Base-by-base conservation (phyloP, 2,329 filamentous ascomycete genomes). In the Curvularia sp. region DNA sequence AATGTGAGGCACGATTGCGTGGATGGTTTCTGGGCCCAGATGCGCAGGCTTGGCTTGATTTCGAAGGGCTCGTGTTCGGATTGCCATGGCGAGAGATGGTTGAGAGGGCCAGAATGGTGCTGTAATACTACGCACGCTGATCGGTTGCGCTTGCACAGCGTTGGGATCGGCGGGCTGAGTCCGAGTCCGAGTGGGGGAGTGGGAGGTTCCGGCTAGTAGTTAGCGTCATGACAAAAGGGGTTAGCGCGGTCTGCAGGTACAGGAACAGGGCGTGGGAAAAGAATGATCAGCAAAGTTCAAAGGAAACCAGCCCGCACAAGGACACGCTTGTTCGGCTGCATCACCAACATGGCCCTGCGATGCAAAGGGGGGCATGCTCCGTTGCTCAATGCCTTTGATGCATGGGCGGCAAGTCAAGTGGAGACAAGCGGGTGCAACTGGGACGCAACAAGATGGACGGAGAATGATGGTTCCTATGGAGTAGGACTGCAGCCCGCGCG, bases 201-300 rank as follows among this genome's bases (percentile, higher is more conserved):
- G 23, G 32, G 45, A 18, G 46, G 51, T 27, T 34, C 42, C 38
- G 43, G 45, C 50, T 45, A 38, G 36, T 21, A 25, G 13, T 27
- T 38, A 19, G 36, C 10, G 18, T n/a, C 27, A 32, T 21, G 25
- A 32, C 51, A 3, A 50, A 21, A 55, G 41, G 28, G 30, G 55
- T 32, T 55, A 58, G 51, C 18, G 50, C 47, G n/a, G 52, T n/a
- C 41, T 59, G 56, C 56, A 59, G 56, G 56, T 55, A 59, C 56
- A 55, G 46, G 46, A 34, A 50, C 55, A 58, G 41, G 49, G 54
- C 39, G 39, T 42, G 32, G 45, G 43, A 30, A 42, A 45, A 52
- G 23, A 36, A 23, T 32, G 32, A 41, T 46, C 10, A 34, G 50
- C 28, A 49, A 27, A 39, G 21, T 7, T 30, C 13, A 34, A 25